phyloP scores from a whole-genome alignment of 2,329 filamentous ascomycete genomes.

The Lachnellula suecica region DNA sequence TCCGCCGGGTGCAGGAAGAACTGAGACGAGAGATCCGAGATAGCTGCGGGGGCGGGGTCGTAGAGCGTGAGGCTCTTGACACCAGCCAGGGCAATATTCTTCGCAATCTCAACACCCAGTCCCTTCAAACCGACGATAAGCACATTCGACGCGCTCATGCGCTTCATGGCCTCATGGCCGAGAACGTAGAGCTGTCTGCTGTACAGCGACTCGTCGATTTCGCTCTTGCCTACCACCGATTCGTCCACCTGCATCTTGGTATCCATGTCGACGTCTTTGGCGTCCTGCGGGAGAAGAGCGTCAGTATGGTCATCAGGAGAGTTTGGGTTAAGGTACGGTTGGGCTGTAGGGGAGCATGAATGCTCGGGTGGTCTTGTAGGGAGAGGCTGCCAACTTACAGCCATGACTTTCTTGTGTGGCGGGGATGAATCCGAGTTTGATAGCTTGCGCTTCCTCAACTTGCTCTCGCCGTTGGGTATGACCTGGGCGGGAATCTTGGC shows the following conservation, averaged over 20 bases:
- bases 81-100: constrained; percentile 96
- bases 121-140: constrained; percentile 90
- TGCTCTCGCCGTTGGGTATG: constrained; percentile 34
- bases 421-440: constrained; percentile 59
- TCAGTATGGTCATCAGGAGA: background rate
- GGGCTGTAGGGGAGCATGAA: background rate
- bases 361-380: constrained; percentile 9
- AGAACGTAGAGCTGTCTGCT: constrained; percentile 72
- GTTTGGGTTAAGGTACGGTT: background rate
- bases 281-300: constrained; percentile 34
- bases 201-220: constrained; percentile 74
- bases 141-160: constrained; percentile 95
- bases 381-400: constrained; percentile 46
- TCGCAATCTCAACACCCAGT: constrained; percentile 95
- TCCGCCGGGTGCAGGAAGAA: constrained; percentile 92
- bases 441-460: constrained; percentile 68
- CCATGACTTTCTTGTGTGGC: constrained; percentile 60
- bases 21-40: constrained; percentile 91
- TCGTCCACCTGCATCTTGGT: constrained; percentile 67
- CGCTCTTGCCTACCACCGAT: constrained; percentile 51
- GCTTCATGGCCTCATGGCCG: constrained; percentile 89
- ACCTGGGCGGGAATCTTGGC: constrained; percentile 32
- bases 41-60: constrained; percentile 80
- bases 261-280: constrained; percentile 60
- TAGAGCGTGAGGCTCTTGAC: constrained; percentile 96